These are phyloP conservation scores for Chlorencoelia australis DNA, from an alignment of 2,329 filamentous ascomycete genomes.

Conservation along the genomic window DNA sequence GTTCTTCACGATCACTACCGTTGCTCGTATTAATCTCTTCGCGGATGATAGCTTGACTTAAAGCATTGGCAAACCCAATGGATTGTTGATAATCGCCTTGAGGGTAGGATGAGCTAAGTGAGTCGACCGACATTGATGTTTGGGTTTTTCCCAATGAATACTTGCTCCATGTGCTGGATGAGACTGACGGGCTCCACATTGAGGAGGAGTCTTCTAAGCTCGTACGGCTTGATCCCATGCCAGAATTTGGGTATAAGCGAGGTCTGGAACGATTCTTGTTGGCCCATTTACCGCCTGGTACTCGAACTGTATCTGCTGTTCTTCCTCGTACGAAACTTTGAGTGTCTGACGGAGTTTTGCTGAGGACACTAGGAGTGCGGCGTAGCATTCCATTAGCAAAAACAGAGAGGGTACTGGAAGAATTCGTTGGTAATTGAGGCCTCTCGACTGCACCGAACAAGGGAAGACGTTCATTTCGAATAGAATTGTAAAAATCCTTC, in stretches of 20 bases:
- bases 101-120: constrained; percentile 66
- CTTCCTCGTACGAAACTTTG: constrained; percentile 58
- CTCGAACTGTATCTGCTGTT: constrained; percentile 43
- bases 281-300: constrained; percentile 56
- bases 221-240: constrained; percentile 81
- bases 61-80: constrained; percentile 92
- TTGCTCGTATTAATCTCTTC: constrained; percentile 58
- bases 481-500: constrained; percentile 84
- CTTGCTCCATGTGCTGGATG: constrained; percentile 91
- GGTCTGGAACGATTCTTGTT: constrained; percentile 80
- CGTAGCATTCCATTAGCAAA: constrained; percentile 60
- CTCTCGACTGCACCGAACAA: constrained; percentile 59
- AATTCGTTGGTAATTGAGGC: constrained; percentile 30
- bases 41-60: constrained; percentile 93
- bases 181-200: constrained; percentile 72
- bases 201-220: constrained; percentile 88
- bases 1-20: constrained; percentile 29
- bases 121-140: constrained; percentile 86
- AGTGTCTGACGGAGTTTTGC: constrained; percentile 83
- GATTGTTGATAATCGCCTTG: constrained; percentile 85
- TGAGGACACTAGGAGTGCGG: constrained; percentile 80
- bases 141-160: constrained; percentile 86
- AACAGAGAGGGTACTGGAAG: constrained; percentile 59
- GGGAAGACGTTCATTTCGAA: constrained; percentile 77
- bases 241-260: constrained; percentile 64